Evolutionary conservation across 2,329 filamentous ascomycete genomes (phyloP).

Genomic region (Botrytis pseudocinerea): DNA sequence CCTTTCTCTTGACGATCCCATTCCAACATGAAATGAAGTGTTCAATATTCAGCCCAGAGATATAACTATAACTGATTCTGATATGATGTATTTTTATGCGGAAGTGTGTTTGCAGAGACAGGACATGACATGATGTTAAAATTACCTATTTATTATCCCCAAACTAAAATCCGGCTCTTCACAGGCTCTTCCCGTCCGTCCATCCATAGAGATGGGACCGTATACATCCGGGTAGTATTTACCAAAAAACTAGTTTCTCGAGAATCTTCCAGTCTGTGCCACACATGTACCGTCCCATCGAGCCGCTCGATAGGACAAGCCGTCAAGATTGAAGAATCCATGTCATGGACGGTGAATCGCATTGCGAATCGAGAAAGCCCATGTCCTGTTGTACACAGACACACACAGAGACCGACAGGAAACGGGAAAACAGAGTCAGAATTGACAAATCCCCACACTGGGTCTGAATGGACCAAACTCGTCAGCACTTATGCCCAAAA

Average conservation of each 20-base stretch:
- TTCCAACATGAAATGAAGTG: not conserved
- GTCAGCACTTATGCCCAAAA: not conserved
- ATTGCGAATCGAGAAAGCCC: slow-evolving; percentile 1
- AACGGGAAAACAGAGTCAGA: not conserved
- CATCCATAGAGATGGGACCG: not conserved
- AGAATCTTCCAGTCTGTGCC: not conserved
- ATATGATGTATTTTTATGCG: too few species aligned
- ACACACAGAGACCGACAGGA: not conserved
- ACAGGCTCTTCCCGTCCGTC: not conserved
- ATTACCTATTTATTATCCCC: not conserved
- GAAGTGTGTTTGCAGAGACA: not conserved
- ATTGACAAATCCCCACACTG: not conserved
- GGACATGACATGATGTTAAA: slow-evolving; percentile 1
- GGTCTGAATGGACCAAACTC: not conserved
- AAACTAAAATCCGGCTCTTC: not conserved
- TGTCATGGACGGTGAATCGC: not conserved
- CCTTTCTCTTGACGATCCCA: not conserved
- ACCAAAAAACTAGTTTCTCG: not conserved
- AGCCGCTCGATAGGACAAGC: not conserved
- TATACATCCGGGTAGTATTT: not conserved
- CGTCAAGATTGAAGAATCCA: not conserved
- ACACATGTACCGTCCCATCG: slow-evolving; percentile 1
- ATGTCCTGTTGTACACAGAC: not conserved
- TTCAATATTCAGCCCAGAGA: not conserved
- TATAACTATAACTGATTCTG: not conserved